Conservation (phyloP, 2,329 filamentous ascomycete genomes). For the Colletotrichum lentis region DNA sequence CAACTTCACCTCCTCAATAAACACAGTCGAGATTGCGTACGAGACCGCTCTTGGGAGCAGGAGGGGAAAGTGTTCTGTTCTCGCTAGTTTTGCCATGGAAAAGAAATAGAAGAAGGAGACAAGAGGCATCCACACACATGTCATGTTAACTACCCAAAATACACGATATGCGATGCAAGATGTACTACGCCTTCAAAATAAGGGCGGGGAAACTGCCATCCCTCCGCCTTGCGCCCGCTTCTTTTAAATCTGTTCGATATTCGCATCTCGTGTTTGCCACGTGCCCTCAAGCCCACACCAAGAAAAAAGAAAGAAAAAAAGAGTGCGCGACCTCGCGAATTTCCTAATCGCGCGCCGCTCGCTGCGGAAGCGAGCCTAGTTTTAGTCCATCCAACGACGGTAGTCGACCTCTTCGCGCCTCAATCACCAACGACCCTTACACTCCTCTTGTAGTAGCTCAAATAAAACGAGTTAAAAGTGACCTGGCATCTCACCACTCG, state of each 20-base stretch:
- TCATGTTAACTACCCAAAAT: not conserved
- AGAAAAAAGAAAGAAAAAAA: not conserved
- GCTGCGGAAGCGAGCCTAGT: conserved; percentile 4
- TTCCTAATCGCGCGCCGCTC: conserved; percentile 9
- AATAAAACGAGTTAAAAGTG: not conserved
- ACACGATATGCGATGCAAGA: conserved; percentile 1
- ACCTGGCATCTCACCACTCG: not conserved
- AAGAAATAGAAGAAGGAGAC: not conserved
- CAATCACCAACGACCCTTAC: too few relatives aligned
- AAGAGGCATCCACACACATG: not conserved
- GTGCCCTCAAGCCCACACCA: not conserved
- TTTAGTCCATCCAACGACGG: conserved; percentile 4
- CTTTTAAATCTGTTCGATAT: not conserved
- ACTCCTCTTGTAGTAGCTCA: not conserved
- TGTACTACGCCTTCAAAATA: not conserved
- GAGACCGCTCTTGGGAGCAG: not conserved
- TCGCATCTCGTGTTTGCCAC: not conserved
- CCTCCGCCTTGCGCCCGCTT: not conserved
- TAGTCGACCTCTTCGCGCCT: conserved; percentile 14
- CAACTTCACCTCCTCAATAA: not conserved
- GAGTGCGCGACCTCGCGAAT: not conserved
- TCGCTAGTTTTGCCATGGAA: conserved; percentile 25
- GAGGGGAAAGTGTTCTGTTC: conserved; percentile 20
- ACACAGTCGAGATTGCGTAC: too few relatives aligned
- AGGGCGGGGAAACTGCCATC: not conserved